phyloP scores from a whole-genome alignment of 2,329 filamentous ascomycete genomes.

The Xylaria polymorpha region DNA sequence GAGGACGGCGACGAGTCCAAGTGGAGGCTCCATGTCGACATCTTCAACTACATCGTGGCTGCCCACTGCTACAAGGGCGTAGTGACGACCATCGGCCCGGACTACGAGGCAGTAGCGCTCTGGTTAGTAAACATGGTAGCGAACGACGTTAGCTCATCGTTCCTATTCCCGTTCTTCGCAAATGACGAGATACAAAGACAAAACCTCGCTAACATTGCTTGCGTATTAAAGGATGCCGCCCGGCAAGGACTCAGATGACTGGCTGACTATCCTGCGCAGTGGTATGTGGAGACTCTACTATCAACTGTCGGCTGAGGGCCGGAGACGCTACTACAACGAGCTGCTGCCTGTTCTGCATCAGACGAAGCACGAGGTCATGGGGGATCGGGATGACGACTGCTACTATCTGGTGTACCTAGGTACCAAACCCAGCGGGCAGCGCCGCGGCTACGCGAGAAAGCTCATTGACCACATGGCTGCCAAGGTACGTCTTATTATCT shows the following conservation, averaged over 20 bases:
- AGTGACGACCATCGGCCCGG: constrained; percentile 77
- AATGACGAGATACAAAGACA: constrained; percentile 2
- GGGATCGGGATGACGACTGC: constrained; percentile 71
- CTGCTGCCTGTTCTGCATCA: constrained; percentile 79
- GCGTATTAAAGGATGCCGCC: constrained; percentile 73
- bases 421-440: constrained; percentile 75
- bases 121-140: constrained; percentile 67
- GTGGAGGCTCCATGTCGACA: constrained; percentile 80
- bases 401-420: constrained; percentile 90
- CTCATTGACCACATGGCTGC: constrained; percentile 76
- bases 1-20: constrained; percentile 74
- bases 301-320: constrained; percentile 77
- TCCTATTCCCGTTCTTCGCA: neutral
- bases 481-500: constrained; percentile 59
- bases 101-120: constrained; percentile 81
- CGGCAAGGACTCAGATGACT: constrained; percentile 77
- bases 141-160: constrained; percentile 10
- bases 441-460: constrained; percentile 78
- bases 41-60: constrained; percentile 81
- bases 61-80: constrained; percentile 79
- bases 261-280: constrained; percentile 76
- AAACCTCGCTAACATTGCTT: constrained; percentile 26
- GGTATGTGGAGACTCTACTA: constrained; percentile 83
- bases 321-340: constrained; percentile 79
- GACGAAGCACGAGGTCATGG: constrained; percentile 76